Evolutionary conservation across 768 basidiomycete genomes (phyloP).

Genomic region (Auriscalpium vulgare): DNA sequence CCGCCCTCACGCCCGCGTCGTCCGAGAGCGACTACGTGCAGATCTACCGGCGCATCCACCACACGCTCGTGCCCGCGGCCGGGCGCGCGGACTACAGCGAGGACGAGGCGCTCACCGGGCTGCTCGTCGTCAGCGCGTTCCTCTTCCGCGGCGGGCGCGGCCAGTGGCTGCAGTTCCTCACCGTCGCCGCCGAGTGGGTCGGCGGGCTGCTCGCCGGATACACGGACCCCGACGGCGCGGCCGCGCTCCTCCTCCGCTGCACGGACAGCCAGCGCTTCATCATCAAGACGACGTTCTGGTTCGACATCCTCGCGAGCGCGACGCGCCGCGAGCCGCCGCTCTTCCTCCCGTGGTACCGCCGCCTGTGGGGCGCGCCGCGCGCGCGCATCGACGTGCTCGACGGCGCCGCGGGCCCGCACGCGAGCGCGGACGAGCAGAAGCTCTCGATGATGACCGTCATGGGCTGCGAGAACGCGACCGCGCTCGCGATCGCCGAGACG

Average conservation of each 20-base stretch:
- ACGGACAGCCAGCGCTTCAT: constrained; percentile 56
- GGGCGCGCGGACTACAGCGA: constrained; percentile 28
- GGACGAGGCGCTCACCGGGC: constrained; percentile 72
- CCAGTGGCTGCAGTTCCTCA: constrained; percentile 59
- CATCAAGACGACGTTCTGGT: constrained; percentile 81
- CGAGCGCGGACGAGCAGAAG: too few relatives aligned
- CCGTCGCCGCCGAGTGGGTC: constrained; percentile 52
- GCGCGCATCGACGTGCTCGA: constrained; percentile 30
- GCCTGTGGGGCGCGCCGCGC: constrained; percentile 40
- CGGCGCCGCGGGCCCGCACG: constrained; percentile 22
- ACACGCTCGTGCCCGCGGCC: constrained; percentile 10
- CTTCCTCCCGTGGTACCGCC: constrained; percentile 47
- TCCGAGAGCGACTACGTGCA: constrained; percentile 5
- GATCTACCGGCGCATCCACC: constrained; percentile 18
- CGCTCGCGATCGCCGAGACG: constrained; percentile 74
- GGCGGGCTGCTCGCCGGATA: constrained; percentile 33
- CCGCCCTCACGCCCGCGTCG: background rate
- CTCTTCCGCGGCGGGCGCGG: constrained; percentile 74
- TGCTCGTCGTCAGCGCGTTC: constrained; percentile 68
- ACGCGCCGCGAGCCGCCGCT: constrained; percentile 55
- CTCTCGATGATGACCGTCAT: constrained; percentile 77
- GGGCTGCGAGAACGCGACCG: constrained; percentile 76
- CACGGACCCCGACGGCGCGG: constrained; percentile 29
- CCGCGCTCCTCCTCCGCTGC: constrained; percentile 38
- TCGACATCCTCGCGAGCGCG: constrained; percentile 74